These are phyloP conservation scores for Rheum nobile DNA, from an alignment of 148 eudicot species.

Conservation along the genomic window DNA sequence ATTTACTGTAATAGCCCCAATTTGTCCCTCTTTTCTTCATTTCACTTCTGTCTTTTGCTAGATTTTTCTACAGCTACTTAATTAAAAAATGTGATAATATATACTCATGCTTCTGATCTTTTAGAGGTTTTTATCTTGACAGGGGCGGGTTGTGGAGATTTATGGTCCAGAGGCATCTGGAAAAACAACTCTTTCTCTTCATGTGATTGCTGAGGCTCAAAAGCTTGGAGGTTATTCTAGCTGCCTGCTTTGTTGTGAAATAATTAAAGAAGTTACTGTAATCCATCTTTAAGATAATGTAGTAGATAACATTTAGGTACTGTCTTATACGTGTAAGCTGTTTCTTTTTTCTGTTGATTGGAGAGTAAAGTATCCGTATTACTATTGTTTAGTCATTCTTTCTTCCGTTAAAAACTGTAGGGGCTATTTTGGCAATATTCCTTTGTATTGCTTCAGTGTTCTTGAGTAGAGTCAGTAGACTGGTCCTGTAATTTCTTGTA, in stretches of 20 bases:
- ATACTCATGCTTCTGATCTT: conserved; percentile 1
- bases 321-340: not conserved
- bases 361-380: not conserved
- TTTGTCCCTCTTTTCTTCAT: not conserved
- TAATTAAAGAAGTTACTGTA: not conserved
- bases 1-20: not conserved
- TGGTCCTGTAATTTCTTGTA: not conserved
- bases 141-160: conserved; percentile 96
- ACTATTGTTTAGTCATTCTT: not conserved
- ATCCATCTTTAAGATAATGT: not conserved
- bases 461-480: not conserved
- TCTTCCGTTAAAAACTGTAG: not conserved
- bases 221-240: conserved; percentile 63
- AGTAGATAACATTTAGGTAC: not conserved
- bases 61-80: not conserved
- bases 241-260: not conserved
- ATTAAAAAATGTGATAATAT: not conserved
- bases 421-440: not conserved
- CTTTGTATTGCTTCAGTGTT: not conserved
- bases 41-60: not conserved
- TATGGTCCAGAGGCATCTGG: conserved; percentile 99
- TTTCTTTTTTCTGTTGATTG: not conserved
- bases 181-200: conserved; percentile 91
- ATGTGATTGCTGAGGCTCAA: conserved; percentile 92
- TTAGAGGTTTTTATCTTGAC: conserved; percentile 8